phyloP scores from a whole-genome alignment of 1,139 yeast species.

The Debaryomycetaceae sp. region DNA sequence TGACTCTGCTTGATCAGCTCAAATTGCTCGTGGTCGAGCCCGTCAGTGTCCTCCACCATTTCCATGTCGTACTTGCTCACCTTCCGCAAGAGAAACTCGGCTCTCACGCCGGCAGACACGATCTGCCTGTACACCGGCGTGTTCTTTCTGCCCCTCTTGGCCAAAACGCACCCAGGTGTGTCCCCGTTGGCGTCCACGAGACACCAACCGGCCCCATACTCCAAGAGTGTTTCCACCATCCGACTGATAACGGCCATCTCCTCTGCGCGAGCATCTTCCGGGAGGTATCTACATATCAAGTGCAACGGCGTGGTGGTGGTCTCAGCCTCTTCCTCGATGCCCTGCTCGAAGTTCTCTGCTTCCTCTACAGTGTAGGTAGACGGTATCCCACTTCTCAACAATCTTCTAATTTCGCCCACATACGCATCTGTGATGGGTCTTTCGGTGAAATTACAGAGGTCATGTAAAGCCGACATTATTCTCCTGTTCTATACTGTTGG shows the following conservation, averaged over 20 bases:
- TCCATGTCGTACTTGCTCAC: conserved; percentile 58
- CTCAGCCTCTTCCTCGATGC: conserved; percentile 36
- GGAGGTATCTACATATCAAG: conserved; percentile 52
- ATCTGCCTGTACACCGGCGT: conserved; percentile 49
- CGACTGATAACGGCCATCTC: conserved; percentile 47
- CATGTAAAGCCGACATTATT: conserved; percentile 67
- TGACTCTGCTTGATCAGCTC: conserved; percentile 11
- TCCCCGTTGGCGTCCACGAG: conserved; percentile 60
- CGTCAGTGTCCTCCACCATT: conserved; percentile 30
- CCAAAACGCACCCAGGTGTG: conserved; percentile 74
- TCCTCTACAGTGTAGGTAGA: conserved; percentile 82
- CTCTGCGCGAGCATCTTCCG: conserved; percentile 36
- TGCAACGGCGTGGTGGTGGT: conserved; percentile 76
- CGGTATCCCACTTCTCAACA: conserved; percentile 64
- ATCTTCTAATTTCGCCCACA: conserved; percentile 39
- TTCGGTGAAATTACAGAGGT: conserved; percentile 51
- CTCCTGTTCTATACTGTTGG: not conserved
- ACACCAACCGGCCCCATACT: conserved; percentile 93
- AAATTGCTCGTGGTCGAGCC: conserved; percentile 17
- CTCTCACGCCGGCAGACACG: conserved; percentile 86
- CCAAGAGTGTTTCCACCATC: conserved; percentile 65
- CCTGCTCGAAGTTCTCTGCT: conserved; percentile 52
- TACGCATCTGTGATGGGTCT: conserved; percentile 56
- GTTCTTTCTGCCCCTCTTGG: conserved; percentile 44
- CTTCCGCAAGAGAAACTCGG: conserved; percentile 76